Base-by-base conservation (phyloP, 1,139 yeast genomes). In the Candida dubliniensis region DNA sequence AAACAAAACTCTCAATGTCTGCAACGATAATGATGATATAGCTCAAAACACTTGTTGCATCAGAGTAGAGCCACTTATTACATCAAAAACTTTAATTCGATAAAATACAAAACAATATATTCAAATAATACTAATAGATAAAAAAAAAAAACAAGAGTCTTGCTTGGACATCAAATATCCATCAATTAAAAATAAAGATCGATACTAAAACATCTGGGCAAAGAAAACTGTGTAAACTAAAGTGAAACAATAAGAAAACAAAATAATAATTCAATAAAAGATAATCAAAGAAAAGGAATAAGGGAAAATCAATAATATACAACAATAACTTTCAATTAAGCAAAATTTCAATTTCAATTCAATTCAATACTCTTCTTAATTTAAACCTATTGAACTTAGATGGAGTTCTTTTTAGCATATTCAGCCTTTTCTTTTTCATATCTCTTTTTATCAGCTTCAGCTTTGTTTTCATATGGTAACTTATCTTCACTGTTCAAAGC, bases 361-460 rank as follows among this genome's bases (percentile, higher is more conserved):
- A 13, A n/a, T 34, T 9, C 15, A n/a, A 12, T 34, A 10, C 29
- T 27, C 14, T 27, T 27, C 25, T 14, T 27, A 13, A 13, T 27
- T 14, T 13, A n/a, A 11, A 15, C 15, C 23, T 40, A 40, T 15
- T 11, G 24, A 4, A 18, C 7, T 41, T 47, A 50, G 42, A 39
- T 44, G 38, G 50, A 47, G 50, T 64, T 65, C 62, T 69, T 79
- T 70, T 79, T 78, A 54, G 79, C 81, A 69, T 91, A 93, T 62
- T 86, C 90, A 58, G 95, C 95, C 81, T 91, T 93, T 74, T 88
- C 96, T 64, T 87, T 82, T 74, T 91, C 97, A 71, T 93, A 93
- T 76, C 98, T 86, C 80, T 90, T 87, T 81, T 93, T 93, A 77
- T 93, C 99, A 58, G 87, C 86, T 55, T 83, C 93, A 57, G 98